Conservation (phyloP, 805 yeast species). For the Pichia paraexigua region DNA sequence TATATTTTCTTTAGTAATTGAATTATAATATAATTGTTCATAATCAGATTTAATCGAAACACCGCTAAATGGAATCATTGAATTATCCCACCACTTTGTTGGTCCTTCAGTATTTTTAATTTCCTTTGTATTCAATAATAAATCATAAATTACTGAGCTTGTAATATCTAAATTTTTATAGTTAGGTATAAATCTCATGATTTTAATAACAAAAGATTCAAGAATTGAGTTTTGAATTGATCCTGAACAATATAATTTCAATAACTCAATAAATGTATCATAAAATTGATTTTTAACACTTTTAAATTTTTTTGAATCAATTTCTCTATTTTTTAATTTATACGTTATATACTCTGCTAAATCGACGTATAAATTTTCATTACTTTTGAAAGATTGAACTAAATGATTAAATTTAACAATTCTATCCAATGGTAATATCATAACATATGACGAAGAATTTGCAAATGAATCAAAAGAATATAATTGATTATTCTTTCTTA, state of each 20-base stretch:
- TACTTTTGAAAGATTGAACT: conserved; percentile 22
- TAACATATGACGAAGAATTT: conserved; percentile 32
- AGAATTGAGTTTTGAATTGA: conserved; percentile 40
- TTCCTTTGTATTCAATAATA: conserved; percentile 31
- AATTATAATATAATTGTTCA: conserved; percentile 35
- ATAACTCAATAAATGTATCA: conserved; percentile 35
- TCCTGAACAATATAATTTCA: conserved; percentile 51
- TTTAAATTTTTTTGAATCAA: not conserved
- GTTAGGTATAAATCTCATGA: conserved; percentile 27
- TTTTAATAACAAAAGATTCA: conserved; percentile 40
- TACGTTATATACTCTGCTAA: conserved; percentile 20
- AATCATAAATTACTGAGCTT: conserved; percentile 44
- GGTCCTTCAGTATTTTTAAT: conserved; percentile 38
- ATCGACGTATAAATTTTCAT: conserved; percentile 18
- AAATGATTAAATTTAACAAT: conserved; percentile 28
- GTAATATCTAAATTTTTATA: conserved; percentile 38
- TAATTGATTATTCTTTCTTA: conserved; percentile 39
- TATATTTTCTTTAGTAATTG: conserved; percentile 18
- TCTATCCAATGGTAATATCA: conserved; percentile 35
- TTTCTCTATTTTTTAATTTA: conserved; percentile 4
- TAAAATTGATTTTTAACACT: conserved; percentile 22
- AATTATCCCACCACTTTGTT: conserved; percentile 38
- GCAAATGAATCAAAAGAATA: conserved; percentile 20
- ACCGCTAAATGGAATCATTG: conserved; percentile 37
- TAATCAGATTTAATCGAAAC: conserved; percentile 36